Evolutionary conservation across 352 stramenopile species (phyloP).

Genomic region (Phytopythium ostracodes): DNA sequence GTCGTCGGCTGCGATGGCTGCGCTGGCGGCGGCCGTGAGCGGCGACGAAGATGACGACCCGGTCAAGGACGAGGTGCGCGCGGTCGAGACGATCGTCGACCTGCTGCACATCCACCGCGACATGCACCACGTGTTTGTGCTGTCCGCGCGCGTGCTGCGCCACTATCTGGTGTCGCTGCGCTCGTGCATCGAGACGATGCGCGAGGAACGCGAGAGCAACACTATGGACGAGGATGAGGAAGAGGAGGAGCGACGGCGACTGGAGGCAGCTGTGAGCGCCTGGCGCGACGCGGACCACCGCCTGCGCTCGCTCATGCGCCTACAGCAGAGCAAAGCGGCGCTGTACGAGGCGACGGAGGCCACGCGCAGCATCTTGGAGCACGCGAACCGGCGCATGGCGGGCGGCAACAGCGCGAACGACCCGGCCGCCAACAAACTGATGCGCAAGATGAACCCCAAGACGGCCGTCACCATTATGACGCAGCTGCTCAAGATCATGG

Average conservation of each 20-base stretch:
- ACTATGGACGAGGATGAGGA: constrained; percentile 7
- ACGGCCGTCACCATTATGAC: constrained; percentile 45
- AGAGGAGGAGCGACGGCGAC: constrained; percentile 4
- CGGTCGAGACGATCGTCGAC: constrained; percentile 90
- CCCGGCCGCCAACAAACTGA: constrained; percentile 26
- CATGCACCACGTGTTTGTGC: constrained; percentile 79
- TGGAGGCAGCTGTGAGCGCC: constrained; percentile 18
- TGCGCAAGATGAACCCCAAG: constrained; percentile 71
- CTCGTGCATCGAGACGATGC: constrained; percentile 12
- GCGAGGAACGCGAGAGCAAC: not conserved
- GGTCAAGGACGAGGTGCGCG: constrained; percentile 49
- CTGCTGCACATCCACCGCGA: constrained; percentile 94
- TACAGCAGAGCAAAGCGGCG: constrained; percentile 56
- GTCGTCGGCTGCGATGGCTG: constrained; percentile 6
- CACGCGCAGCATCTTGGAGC: constrained; percentile 9
- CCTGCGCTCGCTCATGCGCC: constrained; percentile 37
- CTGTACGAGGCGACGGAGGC: constrained; percentile 44
- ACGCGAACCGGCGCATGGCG: not conserved
- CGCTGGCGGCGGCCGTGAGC: constrained; percentile 4
- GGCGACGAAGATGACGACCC: constrained; percentile 24
- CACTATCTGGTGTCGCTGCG: constrained; percentile 47
- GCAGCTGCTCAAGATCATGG: constrained; percentile 40
- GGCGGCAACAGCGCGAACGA: constrained; percentile 16
- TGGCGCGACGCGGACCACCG: constrained; percentile 59
- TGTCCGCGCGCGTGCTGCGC: constrained; percentile 55